These are phyloP conservation scores for Oryza glumipatula DNA, from an alignment of 176 grass and related monocot species.

Conservation along the genomic window DNA sequence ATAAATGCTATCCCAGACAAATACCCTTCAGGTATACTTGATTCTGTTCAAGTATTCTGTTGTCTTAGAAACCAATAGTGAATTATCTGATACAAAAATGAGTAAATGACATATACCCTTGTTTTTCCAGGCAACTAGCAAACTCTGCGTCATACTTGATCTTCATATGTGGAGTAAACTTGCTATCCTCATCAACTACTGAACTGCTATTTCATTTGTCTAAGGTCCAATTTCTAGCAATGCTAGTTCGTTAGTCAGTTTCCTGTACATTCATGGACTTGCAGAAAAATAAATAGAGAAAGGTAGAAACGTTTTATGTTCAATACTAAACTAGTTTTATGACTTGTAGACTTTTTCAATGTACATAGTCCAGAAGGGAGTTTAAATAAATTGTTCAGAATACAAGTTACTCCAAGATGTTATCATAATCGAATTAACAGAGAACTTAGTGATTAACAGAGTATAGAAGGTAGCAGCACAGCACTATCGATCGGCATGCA, in stretches of 20 bases:
- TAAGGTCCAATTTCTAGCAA: neutral
- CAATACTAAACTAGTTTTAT: neutral
- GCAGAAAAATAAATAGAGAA: neutral
- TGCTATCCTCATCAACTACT: neutral
- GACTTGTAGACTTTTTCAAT: neutral
- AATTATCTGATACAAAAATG: neutral
- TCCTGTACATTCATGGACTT: neutral
- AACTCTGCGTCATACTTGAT: neutral
- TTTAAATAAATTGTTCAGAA: neutral
- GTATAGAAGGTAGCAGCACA: too few relatives aligned
- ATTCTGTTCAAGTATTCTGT: neutral
- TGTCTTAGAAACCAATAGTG: neutral
- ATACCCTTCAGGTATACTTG: neutral
- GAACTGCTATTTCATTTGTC: neutral
- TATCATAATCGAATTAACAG: too few relatives aligned
- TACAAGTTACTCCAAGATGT: too few relatives aligned
- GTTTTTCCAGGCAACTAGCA: neutral
- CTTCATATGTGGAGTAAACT: neutral
- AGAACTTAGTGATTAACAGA: too few relatives aligned
- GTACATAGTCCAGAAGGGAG: neutral
- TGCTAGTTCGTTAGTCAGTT: neutral
- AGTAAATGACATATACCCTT: neutral
- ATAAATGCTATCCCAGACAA: constrained; percentile 10
- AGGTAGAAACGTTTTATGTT: neutral
- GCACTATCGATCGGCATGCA: too few relatives aligned